Base-by-base conservation (phyloP, 768 basidiomycete genomes). In the Suillus subalutaceus region DNA sequence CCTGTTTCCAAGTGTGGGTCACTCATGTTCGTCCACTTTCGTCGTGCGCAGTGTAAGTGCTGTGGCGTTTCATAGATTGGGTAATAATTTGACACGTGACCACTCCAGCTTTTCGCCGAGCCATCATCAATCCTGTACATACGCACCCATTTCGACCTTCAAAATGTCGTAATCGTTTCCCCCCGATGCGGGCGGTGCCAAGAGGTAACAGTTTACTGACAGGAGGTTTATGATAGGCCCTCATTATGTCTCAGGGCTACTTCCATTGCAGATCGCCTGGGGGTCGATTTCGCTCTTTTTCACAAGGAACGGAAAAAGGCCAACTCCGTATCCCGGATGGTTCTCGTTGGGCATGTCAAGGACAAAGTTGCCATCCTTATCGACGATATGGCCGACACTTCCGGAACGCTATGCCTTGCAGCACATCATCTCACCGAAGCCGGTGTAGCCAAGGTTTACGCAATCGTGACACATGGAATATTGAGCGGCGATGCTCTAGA, bases 231-330 rank as follows among this genome's bases (percentile, higher is more conserved):
- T 15, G 5, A 44, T 30, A 20, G 37, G 41, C 16, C 48, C 72
- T 46, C 10, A 20, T 62, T 66, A 30, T 35, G 15, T 48, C 60
- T 58, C 79, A 98, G 97, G 78, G 97, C 96, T 38, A 97, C 97
- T 40, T 96, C 96, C 23, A 93, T 99, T 72, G 97, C 97, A 30
- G 97, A 99, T 78, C 88, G 93, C 57, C 85, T 99, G 66, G 94
- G 95, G 62, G 93, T 99, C 65, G 97, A 99, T 74, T 99, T 99
- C 81, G 97, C 97, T 32, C 83, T 99, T 63, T 99, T 99, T 84
- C 97, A 99, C 88, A 96, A 99, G 76, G 97, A 99, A 83, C 92
- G 97, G 67, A 96, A 96, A 83, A 96, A 94, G 80, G 94, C 94
- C 38, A 97, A 96, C 78, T 91, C 94, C 68, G 94, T 97, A 8